Evolutionary conservation across 441 rosid genomes (phyloP).

Genomic region (Viola pubescens): DNA sequence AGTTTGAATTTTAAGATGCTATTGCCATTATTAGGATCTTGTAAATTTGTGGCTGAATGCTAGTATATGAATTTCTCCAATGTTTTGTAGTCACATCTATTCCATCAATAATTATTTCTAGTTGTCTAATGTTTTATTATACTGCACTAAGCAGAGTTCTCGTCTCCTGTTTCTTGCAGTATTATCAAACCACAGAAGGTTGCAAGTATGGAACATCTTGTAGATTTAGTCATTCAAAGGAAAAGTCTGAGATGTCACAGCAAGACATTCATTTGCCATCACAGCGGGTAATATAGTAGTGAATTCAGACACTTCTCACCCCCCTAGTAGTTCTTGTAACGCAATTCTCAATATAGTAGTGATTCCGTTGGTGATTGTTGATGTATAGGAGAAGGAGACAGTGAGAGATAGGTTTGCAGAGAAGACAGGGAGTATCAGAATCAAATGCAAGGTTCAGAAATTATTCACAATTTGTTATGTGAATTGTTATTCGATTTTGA

Average conservation of each 20-base stretch:
- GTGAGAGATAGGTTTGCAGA: slow-evolving; percentile 10
- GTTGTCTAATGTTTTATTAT: background rate
- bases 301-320: too few species aligned
- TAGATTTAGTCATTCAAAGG: slow-evolving; percentile 44
- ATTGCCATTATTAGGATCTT: too few species aligned
- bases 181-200: slow-evolving; percentile 58
- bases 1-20: too few species aligned
- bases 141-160: background rate
- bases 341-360: too few species aligned
- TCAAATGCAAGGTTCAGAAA: slow-evolving; percentile 30
- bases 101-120: too few species aligned
- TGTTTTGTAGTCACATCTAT: too few species aligned
- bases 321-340: too few species aligned
- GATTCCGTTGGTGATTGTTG: background rate
- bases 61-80: too few species aligned
- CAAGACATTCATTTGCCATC: background rate
- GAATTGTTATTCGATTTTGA: too few species aligned
- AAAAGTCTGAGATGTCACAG: background rate
- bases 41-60: too few species aligned
- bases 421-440: slow-evolving; percentile 2
- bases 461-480: background rate
- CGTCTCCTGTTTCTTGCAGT: slow-evolving; percentile 32
- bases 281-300: background rate
- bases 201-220: slow-evolving; percentile 69
- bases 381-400: slow-evolving; percentile 4